Conservation (phyloP, 2,329 filamentous ascomycete genomes). For the Ilyonectria sp. region DNA sequence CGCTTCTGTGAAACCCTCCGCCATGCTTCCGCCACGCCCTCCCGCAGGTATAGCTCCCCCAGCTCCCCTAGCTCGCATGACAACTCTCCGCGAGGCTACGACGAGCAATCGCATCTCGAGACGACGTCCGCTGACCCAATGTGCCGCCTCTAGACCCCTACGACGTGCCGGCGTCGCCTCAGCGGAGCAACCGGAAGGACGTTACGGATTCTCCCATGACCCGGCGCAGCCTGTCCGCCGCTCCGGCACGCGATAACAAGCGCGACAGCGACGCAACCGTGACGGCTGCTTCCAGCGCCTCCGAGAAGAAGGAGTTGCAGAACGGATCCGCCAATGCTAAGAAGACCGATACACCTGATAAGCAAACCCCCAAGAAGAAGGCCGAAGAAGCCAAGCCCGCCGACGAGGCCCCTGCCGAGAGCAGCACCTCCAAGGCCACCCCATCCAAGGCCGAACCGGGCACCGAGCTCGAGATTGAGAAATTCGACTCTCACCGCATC, state of each 20-base stretch:
- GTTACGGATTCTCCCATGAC: conserved; percentile 24
- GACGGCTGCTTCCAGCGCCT: conserved; percentile 21
- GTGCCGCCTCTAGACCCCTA: conserved; percentile 42
- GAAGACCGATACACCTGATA: conserved; percentile 9
- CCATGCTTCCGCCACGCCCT: conserved; percentile 14
- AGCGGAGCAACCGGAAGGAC: conserved; percentile 30
- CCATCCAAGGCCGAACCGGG: conserved; percentile 25
- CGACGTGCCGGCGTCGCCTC: conserved; percentile 43
- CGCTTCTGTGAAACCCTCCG: not conserved
- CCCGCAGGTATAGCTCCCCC: conserved; percentile 20
- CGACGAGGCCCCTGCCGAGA: conserved; percentile 13
- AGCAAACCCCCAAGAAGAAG: conserved; percentile 16
- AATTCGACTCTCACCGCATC: conserved; percentile 40
- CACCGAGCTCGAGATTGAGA: conserved; percentile 43
- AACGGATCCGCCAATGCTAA: not conserved
- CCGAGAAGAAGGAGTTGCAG: conserved; percentile 8
- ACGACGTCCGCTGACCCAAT: conserved; percentile 10
- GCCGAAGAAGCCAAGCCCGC: conserved; percentile 14
- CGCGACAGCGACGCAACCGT: conserved; percentile 25
- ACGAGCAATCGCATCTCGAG: conserved; percentile 2
- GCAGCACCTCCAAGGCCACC: conserved; percentile 8
- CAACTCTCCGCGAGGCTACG: not conserved
- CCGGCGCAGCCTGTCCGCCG: conserved; percentile 28
- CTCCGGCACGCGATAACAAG: conserved; percentile 19
- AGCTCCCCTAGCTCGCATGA: not conserved